These are phyloP conservation scores for Cyclocybe aegerita DNA, from an alignment of 768 basidiomycete species.

Conservation along the genomic window DNA sequence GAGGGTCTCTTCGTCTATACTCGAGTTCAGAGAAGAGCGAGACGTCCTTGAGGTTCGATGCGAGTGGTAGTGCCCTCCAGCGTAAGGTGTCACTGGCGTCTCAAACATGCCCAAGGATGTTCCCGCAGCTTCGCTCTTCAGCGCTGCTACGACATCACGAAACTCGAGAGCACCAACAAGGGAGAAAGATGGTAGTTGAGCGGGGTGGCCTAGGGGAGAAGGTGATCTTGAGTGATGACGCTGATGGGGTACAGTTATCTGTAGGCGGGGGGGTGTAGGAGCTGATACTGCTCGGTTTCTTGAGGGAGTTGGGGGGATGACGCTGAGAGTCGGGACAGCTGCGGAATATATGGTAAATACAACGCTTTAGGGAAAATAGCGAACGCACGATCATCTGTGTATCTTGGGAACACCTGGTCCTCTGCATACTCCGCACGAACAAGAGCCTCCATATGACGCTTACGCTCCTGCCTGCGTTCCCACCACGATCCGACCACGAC, in stretches of 20 bases:
- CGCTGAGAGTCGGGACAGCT: slow-evolving; percentile 26
- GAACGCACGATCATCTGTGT: slow-evolving; percentile 61
- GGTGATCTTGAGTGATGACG: slow-evolving; percentile 48
- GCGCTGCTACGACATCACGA: slow-evolving; percentile 81
- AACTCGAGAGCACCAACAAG: slow-evolving; percentile 96
- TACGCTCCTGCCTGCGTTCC: slow-evolving; percentile 53
- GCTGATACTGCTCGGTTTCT: slow-evolving; percentile 42
- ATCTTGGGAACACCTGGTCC: slow-evolving; percentile 44
- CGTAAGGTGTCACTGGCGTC: slow-evolving; percentile 63
- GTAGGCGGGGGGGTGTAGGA: slow-evolving; percentile 33
- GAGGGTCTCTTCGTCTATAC: slow-evolving; percentile 28
- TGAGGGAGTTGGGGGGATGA: slow-evolving; percentile 29
- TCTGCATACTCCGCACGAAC: slow-evolving; percentile 63
- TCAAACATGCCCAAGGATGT: slow-evolving; percentile 66
- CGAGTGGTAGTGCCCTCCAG: slow-evolving; percentile 70
- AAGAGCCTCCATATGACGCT: slow-evolving; percentile 45
- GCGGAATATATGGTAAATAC: slow-evolving; percentile 4
- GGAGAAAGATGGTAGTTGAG: slow-evolving; percentile 80
- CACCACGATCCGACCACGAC: slow-evolving; percentile 83
- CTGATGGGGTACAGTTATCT: slow-evolving; percentile 34
- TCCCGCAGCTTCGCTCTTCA: slow-evolving; percentile 67
- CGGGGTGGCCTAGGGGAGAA: slow-evolving; percentile 44
- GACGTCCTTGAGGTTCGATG: slow-evolving; percentile 13
- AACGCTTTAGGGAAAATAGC: slow-evolving; percentile 1
- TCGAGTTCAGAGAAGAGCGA: slow-evolving; percentile 25